Evolutionary conservation across 176 grass and related monocot species (phyloP).

Genomic region (Otatea glauca): DNA sequence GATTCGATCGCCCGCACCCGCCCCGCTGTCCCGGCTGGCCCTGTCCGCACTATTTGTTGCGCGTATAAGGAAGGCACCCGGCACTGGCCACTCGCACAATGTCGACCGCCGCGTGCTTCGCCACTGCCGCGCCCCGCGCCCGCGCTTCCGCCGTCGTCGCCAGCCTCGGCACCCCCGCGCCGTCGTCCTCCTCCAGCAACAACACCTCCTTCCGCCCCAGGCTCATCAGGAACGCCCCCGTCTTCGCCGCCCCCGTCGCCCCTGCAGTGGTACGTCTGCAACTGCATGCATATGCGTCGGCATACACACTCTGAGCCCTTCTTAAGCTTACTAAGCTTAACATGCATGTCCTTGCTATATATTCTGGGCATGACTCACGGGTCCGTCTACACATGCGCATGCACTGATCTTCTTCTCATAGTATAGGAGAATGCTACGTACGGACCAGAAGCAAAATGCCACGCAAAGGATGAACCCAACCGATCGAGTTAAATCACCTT

Average conservation of each 20-base stretch:
- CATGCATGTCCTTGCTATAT: background rate
- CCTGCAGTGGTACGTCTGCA: conserved; percentile 54
- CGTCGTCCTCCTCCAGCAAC: conserved; percentile 31
- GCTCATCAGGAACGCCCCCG: conserved; percentile 64
- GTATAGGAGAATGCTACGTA: background rate
- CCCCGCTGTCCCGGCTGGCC: background rate
- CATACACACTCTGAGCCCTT: background rate
- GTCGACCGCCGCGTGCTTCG: conserved; percentile 64
- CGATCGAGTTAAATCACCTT: background rate
- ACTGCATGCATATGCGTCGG: background rate
- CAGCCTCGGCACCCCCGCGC: conserved; percentile 41
- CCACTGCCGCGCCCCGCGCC: conserved; percentile 31
- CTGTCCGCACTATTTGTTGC: conserved; percentile 34
- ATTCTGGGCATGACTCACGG: background rate
- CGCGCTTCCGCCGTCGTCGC: conserved; percentile 40
- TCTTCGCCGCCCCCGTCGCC: conserved; percentile 55
- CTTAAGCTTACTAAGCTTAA: background rate
- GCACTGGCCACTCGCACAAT: conserved; percentile 43
- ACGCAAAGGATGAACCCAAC: background rate
- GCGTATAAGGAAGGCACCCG: conserved; percentile 23
- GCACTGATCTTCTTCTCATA: conserved; percentile 15
- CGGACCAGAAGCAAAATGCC: background rate
- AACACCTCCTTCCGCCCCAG: conserved; percentile 44
- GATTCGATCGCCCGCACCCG: background rate
- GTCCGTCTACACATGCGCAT: background rate